These are phyloP conservation scores for Pseudomonodictys pantanalensis DNA, from an alignment of 495 filamentous ascomycete species.

Conservation along the genomic window DNA sequence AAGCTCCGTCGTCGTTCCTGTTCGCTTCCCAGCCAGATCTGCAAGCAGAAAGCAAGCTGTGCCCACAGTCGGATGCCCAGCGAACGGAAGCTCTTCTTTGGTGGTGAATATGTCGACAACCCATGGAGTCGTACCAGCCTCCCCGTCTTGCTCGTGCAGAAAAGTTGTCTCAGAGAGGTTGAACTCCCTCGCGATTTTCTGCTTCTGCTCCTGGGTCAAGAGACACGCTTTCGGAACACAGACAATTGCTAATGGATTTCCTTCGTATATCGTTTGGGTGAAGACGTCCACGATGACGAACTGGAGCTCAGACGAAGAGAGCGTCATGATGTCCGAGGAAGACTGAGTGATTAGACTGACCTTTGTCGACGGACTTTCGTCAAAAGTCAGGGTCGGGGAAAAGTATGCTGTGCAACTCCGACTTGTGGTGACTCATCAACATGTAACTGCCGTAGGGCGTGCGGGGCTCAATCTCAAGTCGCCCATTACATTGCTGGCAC, in stretches of 20 bases:
- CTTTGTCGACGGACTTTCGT: no score
- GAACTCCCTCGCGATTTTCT: conserved; percentile 71
- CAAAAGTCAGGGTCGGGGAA: no score
- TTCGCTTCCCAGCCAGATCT: background rate
- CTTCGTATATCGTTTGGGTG: conserved; percentile 54
- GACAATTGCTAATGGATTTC: conserved; percentile 69
- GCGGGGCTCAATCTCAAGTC: no score
- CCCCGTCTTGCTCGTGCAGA: conserved; percentile 50
- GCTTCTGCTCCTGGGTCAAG: conserved; percentile 57
- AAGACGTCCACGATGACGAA: conserved; percentile 64
- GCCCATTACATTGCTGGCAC: no score
- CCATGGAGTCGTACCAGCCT: conserved; percentile 21
- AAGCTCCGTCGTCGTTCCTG: background rate
- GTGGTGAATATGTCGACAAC: conserved; percentile 70
- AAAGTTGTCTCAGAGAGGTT: conserved; percentile 85
- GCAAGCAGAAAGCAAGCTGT: conserved; percentile 45
- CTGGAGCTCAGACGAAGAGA: conserved; percentile 56
- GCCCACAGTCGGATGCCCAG: conserved; percentile 77
- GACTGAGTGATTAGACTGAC: background rate
- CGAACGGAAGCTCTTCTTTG: conserved; percentile 65
- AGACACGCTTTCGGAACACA: conserved; percentile 43
- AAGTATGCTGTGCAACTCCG: no score
- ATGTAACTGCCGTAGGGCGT: no score
- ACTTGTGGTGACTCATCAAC: no score
- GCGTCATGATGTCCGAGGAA: background rate